Conservation (phyloP, 2,329 filamentous ascomycete species). For the Aureobasidium leucospermi region DNA sequence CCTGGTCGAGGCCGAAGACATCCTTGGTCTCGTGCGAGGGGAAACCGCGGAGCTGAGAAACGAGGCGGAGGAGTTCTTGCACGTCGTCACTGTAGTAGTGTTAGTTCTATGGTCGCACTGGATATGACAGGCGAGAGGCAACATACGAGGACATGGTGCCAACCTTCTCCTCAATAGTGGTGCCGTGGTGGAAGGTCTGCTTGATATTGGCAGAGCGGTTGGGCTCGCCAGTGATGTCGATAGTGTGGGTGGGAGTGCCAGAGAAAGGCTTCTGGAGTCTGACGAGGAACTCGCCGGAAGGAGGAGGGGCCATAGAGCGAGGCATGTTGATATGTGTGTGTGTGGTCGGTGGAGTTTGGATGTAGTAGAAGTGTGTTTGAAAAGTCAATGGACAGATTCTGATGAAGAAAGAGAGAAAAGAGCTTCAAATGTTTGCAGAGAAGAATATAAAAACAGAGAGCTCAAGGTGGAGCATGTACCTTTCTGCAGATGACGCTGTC, state of each 20-base stretch:
- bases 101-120: neutral
- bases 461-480: neutral
- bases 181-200: conserved; percentile 26
- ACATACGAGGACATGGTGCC: conserved; percentile 30
- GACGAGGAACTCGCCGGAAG: conserved; percentile 30
- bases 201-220: conserved; percentile 33
- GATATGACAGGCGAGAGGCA: neutral
- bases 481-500: conserved; percentile 4
- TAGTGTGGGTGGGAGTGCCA: conserved; percentile 25
- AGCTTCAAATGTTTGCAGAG: neutral
- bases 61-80: conserved; percentile 32
- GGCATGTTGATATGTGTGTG: conserved; percentile 7
- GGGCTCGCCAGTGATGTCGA: conserved; percentile 36
- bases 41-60: conserved; percentile 33
- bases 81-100: conserved; percentile 32
- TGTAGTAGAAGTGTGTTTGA: neutral
- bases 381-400: neutral
- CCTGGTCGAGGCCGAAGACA: conserved; percentile 32
- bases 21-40: conserved; percentile 32
- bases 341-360: neutral
- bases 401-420: neutral
- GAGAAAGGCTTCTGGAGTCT: conserved; percentile 28
- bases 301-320: conserved; percentile 25
- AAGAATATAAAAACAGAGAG: conserved; percentile 3
- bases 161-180: conserved; percentile 30